Evolutionary conservation across 2,329 filamentous ascomycete genomes (phyloP), one percentile per base, ranked within the genome.

Genomic region (Neophaeococcomyces aloes): DNA sequence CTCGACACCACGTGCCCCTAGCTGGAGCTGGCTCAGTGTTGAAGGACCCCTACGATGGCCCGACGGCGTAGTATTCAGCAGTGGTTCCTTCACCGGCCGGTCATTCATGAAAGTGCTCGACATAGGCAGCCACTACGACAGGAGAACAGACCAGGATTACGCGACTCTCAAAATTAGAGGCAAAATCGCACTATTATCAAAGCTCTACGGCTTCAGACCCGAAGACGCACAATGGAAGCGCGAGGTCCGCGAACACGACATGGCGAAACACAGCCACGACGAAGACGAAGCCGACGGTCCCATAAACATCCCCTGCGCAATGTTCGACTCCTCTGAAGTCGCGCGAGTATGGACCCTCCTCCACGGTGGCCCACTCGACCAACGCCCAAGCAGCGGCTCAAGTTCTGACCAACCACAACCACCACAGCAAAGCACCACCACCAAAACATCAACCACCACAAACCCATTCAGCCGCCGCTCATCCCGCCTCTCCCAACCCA

Each of bases 1-100:
- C 10, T 39, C 47, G 2, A 46, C 42, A 27, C 54, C 49, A 32
- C 38, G 52, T 13, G 53, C 53, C 8, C 53, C 53, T 21, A 55
- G 47, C 25, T 56, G 53, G 53, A 48, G 52, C 7, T 56, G 53
- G 53, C 44, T 51, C 7, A 49, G 45, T 21, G 50, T 55, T 42
- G 52, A 56, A 29, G 53, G 53, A 11, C 47, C 52, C 32, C 45
- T 56, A 14, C 23, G 23, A 23, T 48, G 44, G 39, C 39, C 39
- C 4, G 39, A 42, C n/a, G 39, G 39, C 2, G 39, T 35, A 14
- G 39, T 42, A 15, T 42, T 42, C 30, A 42, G 39, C 19, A 42
- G 39, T 35, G 39, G 39, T 7, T 42, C 39, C 19, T 42, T 42
- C 19, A 42, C 39, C 2, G 39, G 39, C 5, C 25, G 39, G 11